phyloP scores from a whole-genome alignment of 192 early-diverging fungal genomes.

The Diversispora eburnea region DNA sequence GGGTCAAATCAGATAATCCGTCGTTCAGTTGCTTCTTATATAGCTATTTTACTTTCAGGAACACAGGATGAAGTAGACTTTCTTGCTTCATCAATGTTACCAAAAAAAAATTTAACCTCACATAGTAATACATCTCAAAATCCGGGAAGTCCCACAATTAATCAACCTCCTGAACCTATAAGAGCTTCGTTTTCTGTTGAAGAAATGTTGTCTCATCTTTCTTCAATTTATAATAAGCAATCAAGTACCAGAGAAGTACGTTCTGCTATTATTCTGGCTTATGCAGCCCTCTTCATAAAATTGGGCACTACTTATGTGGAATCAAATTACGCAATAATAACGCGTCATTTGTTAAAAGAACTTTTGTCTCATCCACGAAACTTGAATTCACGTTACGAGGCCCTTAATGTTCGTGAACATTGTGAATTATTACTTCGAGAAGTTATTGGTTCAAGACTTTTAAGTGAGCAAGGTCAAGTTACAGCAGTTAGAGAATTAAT shows the following conservation, averaged over 20 bases:
- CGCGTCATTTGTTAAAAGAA: conserved; percentile 63
- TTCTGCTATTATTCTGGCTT: conserved; percentile 76
- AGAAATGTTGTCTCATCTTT: conserved; percentile 69
- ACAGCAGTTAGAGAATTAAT: conserved; percentile 60
- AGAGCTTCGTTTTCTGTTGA: conserved; percentile 48
- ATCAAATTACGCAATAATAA: conserved; percentile 66
- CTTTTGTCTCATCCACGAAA: conserved; percentile 55
- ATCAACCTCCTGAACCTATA: not conserved
- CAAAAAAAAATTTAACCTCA: conserved; percentile 10
- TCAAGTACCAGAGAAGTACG: conserved; percentile 67
- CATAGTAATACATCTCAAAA: conserved; percentile 9
- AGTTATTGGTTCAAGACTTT: conserved; percentile 66
- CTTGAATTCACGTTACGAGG: conserved; percentile 48
- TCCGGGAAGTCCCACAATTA: conserved; percentile 3
- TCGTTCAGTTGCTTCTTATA: conserved; percentile 36
- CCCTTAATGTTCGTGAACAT: conserved; percentile 56
- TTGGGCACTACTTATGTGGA: conserved; percentile 72
- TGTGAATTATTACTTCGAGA: conserved; percentile 66
- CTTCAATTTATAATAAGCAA: conserved; percentile 52
- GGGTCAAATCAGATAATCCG: conserved; percentile 40
- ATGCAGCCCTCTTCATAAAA: conserved; percentile 65
- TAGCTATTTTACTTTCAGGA: conserved; percentile 36
- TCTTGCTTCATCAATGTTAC: conserved; percentile 1
- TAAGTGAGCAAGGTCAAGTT: conserved; percentile 78
- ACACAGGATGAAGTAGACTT: conserved; percentile 12